Base-by-base conservation (phyloP, 306 rosid species). In the Castanea mollissima region DNA sequence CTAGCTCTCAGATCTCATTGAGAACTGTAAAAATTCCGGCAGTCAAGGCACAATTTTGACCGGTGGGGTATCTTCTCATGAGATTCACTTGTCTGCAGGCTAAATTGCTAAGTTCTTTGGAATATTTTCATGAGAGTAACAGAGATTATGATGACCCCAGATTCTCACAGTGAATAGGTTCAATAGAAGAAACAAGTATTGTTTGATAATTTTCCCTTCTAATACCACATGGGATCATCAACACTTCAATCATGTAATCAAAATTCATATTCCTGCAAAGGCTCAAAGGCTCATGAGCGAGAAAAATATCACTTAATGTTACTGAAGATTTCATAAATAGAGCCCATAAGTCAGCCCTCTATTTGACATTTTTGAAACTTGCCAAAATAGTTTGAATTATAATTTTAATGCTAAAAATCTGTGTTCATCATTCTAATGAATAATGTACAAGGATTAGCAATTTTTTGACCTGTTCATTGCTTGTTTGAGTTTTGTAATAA, bases 401-500 rank as follows among this genome's bases (percentile, higher is more conserved):
- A 32, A n/a, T 52, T 18, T 34, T 67, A 18, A 67, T 1, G 5
- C 31, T 51, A 8, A 21, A 25, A 74, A 75, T 63, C 16, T n/a
- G 11, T 63, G 12, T 52, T 51, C 49, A 11, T 23, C 4, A 58
- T 11, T 29, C 11, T 68, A 62, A 54, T 51, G 35, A 34, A 54
- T 27, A 60, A 5, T 58, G 27, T 54, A 21, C 27, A 55, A 20
- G 70, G 52, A 76, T 27, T 41, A 6, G 56, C 27, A n/a, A 19
- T 46, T 2, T 84, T 13, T 73, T 20, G 51, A 51, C 13, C n/a
- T 49, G 49, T 57, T 67, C 25, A 56, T 73, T 60, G 73, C 55
- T 76, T 84, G 82, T 79, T 13, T 20, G 54, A 76, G 67, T 55
- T 73, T 21, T 62, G 32, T 58, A 27, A 49, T 31, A 51, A 63